Conservation (phyloP, 2,329 filamentous ascomycete species). For the Cytospora leucostoma region DNA sequence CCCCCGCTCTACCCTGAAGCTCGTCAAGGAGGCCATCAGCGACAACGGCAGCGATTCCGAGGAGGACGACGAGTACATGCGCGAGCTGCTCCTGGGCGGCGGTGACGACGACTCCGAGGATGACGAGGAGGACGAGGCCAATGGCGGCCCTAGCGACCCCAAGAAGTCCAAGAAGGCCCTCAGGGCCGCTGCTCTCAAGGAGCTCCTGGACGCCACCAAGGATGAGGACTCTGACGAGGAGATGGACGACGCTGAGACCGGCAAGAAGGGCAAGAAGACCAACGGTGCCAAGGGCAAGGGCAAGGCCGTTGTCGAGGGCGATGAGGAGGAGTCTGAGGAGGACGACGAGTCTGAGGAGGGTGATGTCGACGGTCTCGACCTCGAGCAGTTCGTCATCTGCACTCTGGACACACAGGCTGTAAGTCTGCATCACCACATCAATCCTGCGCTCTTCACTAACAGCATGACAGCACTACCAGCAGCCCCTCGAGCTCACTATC, state of each 20-base stretch:
- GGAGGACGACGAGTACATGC: slow-evolving; percentile 67
- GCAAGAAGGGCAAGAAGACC: slow-evolving; percentile 51
- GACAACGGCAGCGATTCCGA: slow-evolving; percentile 63
- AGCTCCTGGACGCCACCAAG: slow-evolving; percentile 70
- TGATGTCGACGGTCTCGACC: slow-evolving; percentile 64
- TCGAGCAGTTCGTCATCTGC: slow-evolving; percentile 93
- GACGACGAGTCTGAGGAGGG: slow-evolving; percentile 51
- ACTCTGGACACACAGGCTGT: slow-evolving; percentile 93
- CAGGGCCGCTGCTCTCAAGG: slow-evolving; percentile 73
- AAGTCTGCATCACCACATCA: slow-evolving; percentile 40
- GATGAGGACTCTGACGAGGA: slow-evolving; percentile 65
- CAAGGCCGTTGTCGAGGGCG: slow-evolving; percentile 60
- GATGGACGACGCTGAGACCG: slow-evolving; percentile 60
- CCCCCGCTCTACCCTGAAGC: slow-evolving; percentile 84
- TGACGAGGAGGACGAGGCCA: slow-evolving; percentile 69
- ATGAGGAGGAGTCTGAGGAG: slow-evolving; percentile 56
- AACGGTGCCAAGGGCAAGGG: slow-evolving; percentile 41
- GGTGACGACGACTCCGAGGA: slow-evolving; percentile 53
- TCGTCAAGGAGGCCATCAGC: slow-evolving; percentile 72
- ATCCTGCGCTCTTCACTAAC: slow-evolving; percentile 33
- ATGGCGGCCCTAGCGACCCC: slow-evolving; percentile 89
- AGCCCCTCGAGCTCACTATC: slow-evolving; percentile 90
- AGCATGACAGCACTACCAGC: slow-evolving; percentile 77
- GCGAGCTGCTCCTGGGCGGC: slow-evolving; percentile 51
- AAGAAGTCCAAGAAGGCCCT: slow-evolving; percentile 85